These are phyloP conservation scores for Ophiosphaerella korrae DNA, from an alignment of 2,329 filamentous ascomycete species.

Conservation along the genomic window DNA sequence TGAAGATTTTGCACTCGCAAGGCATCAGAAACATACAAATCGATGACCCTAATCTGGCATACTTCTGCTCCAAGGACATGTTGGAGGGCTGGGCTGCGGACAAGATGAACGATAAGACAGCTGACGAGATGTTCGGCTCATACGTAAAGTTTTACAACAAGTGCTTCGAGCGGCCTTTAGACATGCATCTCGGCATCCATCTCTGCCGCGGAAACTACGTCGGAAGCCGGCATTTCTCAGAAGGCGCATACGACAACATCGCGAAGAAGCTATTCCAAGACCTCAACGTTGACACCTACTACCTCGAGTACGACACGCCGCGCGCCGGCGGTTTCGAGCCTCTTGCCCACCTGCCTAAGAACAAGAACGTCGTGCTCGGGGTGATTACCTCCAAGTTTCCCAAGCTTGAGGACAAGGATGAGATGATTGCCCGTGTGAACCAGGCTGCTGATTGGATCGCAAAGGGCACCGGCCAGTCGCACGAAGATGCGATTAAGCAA, in stretches of 20 bases:
- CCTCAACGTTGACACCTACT: conserved; percentile 49
- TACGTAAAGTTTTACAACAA: conserved; percentile 82
- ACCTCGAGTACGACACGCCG: conserved; percentile 54
- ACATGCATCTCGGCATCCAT: conserved; percentile 79
- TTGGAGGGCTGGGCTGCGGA: conserved; percentile 59
- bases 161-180: conserved; percentile 65
- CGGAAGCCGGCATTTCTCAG: conserved; percentile 53
- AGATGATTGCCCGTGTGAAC: conserved; percentile 54
- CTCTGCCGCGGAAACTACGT: conserved; percentile 64
- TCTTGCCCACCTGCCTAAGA: conserved; percentile 50
- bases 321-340: conserved; percentile 56
- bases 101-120: conserved; percentile 67
- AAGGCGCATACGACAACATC: conserved; percentile 55
- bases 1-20: conserved; percentile 53
- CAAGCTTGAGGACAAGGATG: conserved; percentile 52
- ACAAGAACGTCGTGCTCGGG: conserved; percentile 55
- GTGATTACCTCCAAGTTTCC: conserved; percentile 55
- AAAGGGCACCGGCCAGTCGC: conserved; percentile 66
- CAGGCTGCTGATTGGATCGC: conserved; percentile 69
- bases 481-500: conserved; percentile 70
- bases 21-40: conserved; percentile 57
- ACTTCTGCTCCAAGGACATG: conserved; percentile 47
- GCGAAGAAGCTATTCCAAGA: conserved; percentile 51
- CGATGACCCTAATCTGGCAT: conserved; percentile 56
- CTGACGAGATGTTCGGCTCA: conserved; percentile 73